Base-by-base conservation (phyloP, 1,284 basidiomycete species). In the Rhizoctonia solani region DNA sequence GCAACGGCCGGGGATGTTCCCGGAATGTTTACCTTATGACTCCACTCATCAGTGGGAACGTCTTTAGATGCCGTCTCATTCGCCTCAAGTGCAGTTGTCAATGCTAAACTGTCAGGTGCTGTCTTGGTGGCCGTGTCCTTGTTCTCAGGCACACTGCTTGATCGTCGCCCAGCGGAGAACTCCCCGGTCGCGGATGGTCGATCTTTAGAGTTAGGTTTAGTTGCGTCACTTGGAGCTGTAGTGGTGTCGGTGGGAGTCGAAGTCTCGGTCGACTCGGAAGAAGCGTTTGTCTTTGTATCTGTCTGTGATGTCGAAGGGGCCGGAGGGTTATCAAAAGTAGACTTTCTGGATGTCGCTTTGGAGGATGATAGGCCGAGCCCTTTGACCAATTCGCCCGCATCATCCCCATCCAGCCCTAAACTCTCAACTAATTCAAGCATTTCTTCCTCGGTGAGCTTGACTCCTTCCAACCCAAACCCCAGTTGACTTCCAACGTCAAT, bases 371-470 rank as follows among this genome's bases (percentile, higher is more conserved):
- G 34, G 16, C 53, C 67, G n/a, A 90, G 75, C 6, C 84, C 87
- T 74, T 83, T 86, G 19, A 87, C 84, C 68, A 90, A 75, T 69
- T 89, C 86, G 1, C 80, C 83, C 9, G 89, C 88, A 30, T 89
- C 88, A 44, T 89, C 86, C 6, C 83, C 88, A 42, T 82, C 85
- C 41, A 92, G 78, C 3, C 90, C 89, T 19, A 92, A 78, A 71
- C 90, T 88, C 53, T 83, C 83, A 4, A 92, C 83, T 32, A 92
- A 77, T 68, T 85, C 82, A 55, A 77, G 76, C 70, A 92, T 77
- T 68, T 92, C 90, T 27, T 88, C 86, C 68, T 87, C 82, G 3
- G 88, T 88, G n/a, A 88, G 86, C 69, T 84, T 84, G 14, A 92
- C 83, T 4, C 89, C 90, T 83, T 68, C 70, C 59, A 92, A 74